Conservation (phyloP, 1,139 yeast species). For the Candida neerlandica region DNA sequence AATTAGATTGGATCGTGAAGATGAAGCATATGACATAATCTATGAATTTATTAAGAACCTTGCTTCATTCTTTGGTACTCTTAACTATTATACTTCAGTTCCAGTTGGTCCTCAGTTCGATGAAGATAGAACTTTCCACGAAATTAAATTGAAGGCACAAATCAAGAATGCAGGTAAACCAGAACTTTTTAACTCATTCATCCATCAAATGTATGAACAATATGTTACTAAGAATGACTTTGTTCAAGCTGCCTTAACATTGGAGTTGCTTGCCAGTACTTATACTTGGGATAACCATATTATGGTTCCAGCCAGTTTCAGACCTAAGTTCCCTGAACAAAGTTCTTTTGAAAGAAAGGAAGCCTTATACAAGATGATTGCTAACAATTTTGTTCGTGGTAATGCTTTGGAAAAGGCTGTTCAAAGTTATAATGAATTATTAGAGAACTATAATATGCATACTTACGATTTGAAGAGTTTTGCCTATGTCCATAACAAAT, state of each 20-base stretch:
- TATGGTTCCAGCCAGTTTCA: slow-evolving; percentile 55
- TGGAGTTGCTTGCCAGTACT: slow-evolving; percentile 76
- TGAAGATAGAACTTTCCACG: slow-evolving; percentile 83
- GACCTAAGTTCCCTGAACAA: slow-evolving; percentile 79
- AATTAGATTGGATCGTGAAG: slow-evolving; percentile 63
- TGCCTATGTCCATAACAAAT: slow-evolving; percentile 69
- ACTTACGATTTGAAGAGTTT: slow-evolving; percentile 79
- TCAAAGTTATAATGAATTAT: slow-evolving; percentile 73
- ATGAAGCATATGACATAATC: slow-evolving; percentile 60
- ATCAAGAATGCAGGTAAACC: slow-evolving; percentile 80
- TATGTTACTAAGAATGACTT: slow-evolving; percentile 61
- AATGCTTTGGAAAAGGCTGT: slow-evolving; percentile 77
- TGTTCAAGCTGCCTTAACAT: slow-evolving; percentile 82
- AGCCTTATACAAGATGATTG: slow-evolving; percentile 68
- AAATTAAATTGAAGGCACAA: slow-evolving; percentile 74
- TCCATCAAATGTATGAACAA: slow-evolving; percentile 72
- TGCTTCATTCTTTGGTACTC: slow-evolving; percentile 63
- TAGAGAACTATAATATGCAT: slow-evolving; percentile 71
- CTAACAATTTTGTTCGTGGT: slow-evolving; percentile 71
- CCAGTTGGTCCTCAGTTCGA: slow-evolving; percentile 85
- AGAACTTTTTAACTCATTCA: slow-evolving; percentile 75
- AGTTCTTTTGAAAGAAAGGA: slow-evolving; percentile 83
- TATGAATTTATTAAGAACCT: slow-evolving; percentile 57
- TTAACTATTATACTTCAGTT: slow-evolving; percentile 69
- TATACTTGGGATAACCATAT: slow-evolving; percentile 73